Conservation (phyloP, 371 early-diverging fungal genomes). For the Rhizopus delemar region DNA sequence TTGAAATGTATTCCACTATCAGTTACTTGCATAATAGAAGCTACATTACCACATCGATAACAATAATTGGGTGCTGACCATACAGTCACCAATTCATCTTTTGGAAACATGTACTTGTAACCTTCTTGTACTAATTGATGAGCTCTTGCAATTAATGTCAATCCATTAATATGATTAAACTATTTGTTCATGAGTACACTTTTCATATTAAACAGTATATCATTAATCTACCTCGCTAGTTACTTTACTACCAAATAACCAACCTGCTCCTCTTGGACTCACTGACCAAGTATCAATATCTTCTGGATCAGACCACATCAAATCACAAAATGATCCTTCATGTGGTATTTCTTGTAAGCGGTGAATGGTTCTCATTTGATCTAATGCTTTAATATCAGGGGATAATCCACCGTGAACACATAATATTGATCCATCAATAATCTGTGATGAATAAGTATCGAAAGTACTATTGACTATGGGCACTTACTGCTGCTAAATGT, state of each 20-base stretch:
- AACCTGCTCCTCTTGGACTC: conserved; percentile 98
- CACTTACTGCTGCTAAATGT: conserved; percentile 95
- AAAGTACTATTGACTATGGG: not conserved
- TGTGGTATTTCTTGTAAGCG: conserved; percentile 99
- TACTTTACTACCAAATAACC: conserved; percentile 97
- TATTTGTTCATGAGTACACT: conserved; percentile 30
- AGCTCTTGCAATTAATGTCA: conserved; percentile 96
- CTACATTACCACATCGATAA: conserved; percentile 99
- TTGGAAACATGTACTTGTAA: conserved; percentile 96
- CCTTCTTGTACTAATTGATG: conserved; percentile 99
- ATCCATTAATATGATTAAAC: conserved; percentile 97
- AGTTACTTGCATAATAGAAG: conserved; percentile 93
- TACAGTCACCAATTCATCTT: conserved; percentile 96
- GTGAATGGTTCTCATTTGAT: conserved; percentile 96
- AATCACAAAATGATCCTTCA: conserved; percentile 97
- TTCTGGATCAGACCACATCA: conserved; percentile 94
- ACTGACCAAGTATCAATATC: conserved; percentile 98
- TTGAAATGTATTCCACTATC: conserved; percentile 85
- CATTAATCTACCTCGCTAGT: conserved; percentile 76
- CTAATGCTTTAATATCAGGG: conserved; percentile 92
- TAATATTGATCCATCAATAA: conserved; percentile 74
- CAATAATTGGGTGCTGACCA: conserved; percentile 99
- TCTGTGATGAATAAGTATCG: conserved; percentile 15
- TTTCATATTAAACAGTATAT: not conserved
- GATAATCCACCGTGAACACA: conserved; percentile 99